Conservation (phyloP, 176 grass and related monocot genomes). For the Canna indica region DNA sequence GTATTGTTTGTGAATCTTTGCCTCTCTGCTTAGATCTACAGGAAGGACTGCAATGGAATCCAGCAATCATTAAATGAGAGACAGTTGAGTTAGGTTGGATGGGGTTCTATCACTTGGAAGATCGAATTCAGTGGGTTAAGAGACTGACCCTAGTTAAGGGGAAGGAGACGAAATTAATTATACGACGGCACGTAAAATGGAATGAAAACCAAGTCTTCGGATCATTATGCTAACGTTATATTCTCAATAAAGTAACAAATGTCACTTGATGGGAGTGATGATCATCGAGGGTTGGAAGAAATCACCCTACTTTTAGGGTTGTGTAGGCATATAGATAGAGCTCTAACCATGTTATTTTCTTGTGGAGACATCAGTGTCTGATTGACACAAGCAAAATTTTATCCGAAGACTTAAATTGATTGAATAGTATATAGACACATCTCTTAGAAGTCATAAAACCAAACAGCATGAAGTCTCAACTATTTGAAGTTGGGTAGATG, state of each 20-base stretch:
- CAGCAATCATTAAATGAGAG: not conserved
- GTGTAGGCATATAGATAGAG: not conserved
- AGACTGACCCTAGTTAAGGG: not conserved
- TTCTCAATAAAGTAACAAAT: not conserved
- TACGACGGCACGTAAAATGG: not conserved
- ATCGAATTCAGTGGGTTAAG: too few species aligned
- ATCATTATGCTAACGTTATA: not conserved
- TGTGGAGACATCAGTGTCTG: not conserved
- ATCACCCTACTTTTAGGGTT: not conserved
- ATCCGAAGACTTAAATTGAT: not conserved
- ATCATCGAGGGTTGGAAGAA: not conserved
- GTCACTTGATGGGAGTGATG: not conserved
- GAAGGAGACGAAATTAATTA: too few species aligned
- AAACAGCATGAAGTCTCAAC: too few species aligned
- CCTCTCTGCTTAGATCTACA: too few species aligned
- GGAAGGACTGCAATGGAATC: not conserved
- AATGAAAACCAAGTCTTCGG: not conserved
- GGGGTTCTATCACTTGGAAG: not conserved
- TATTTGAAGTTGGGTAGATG: too few species aligned
- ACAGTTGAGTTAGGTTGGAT: not conserved
- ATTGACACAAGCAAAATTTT: not conserved
- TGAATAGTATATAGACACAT: not conserved
- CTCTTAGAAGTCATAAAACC: not conserved
- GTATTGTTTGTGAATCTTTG: not conserved
- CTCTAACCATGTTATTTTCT: not conserved